These are phyloP conservation scores for Pilobolus umbonatus DNA, from an alignment of 192 early-diverging fungal species.

Conservation along the genomic window DNA sequence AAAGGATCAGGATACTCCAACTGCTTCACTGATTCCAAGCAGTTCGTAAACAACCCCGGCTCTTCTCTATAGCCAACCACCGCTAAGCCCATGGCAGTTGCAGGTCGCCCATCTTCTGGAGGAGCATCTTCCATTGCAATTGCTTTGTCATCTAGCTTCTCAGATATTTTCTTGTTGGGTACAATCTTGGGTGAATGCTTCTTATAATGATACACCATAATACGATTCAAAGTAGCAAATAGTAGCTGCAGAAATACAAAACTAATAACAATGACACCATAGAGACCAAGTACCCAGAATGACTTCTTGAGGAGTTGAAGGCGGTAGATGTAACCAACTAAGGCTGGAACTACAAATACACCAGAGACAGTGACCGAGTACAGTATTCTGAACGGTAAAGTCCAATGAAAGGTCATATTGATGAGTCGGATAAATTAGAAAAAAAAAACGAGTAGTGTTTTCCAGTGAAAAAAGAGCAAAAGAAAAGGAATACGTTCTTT, in stretches of 20 bases:
- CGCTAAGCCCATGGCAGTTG: constrained; percentile 22
- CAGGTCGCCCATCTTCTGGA: constrained; percentile 8
- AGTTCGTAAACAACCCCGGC: constrained; percentile 23
- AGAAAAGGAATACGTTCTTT: constrained; percentile 1
- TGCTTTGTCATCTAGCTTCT: not conserved
- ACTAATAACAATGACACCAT: constrained; percentile 32
- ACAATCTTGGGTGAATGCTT: not conserved
- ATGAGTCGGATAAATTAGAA: too few relatives aligned
- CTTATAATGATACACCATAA: constrained; percentile 9
- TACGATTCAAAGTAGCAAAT: constrained; percentile 36
- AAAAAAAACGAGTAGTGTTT: not conserved
- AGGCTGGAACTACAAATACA: constrained; percentile 29
- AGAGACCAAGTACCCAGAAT: constrained; percentile 31
- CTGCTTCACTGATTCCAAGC: constrained; percentile 29
- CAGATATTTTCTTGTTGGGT: not conserved
- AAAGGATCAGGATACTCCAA: constrained; percentile 28
- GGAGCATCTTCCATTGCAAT: not conserved
- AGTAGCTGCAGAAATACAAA: constrained; percentile 27
- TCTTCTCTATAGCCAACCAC: constrained; percentile 38
- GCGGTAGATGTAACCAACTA: constrained; percentile 25
- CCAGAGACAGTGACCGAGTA: constrained; percentile 31
- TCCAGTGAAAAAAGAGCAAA: constrained; percentile 1
- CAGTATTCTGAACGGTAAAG: constrained; percentile 29
- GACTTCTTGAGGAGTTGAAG: constrained; percentile 13
- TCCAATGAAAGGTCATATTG: too few relatives aligned